Conservation (phyloP, 176 grass and related monocot species). For the Aechmea fasciata region DNA sequence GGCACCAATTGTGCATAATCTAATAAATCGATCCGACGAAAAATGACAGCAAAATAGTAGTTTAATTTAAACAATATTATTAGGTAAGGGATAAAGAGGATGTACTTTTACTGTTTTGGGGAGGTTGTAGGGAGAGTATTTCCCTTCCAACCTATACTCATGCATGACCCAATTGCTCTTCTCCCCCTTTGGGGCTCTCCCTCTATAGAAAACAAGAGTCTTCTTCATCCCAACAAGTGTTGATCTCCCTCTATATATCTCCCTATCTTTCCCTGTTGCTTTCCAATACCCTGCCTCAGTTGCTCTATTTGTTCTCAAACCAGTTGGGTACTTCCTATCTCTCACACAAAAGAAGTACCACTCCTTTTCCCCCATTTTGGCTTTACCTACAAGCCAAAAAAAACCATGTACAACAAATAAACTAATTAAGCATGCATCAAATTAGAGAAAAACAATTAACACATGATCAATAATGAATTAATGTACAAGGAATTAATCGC, state of each 20-base stretch:
- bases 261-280: conserved; percentile 73
- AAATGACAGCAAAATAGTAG: not conserved
- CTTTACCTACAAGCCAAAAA: conserved; percentile 27
- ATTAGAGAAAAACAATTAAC: not conserved
- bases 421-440: not conserved
- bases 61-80: not conserved
- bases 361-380: conserved; percentile 74
- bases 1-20: too few relatives aligned
- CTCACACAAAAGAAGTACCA: conserved; percentile 88
- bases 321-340: conserved; percentile 80
- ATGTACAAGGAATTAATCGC: too few relatives aligned
- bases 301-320: conserved; percentile 66
- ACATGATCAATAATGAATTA: not conserved
- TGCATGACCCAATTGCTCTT: conserved; percentile 82
- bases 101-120: not conserved
- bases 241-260: conserved; percentile 39
- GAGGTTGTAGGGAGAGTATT: conserved; percentile 17
- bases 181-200: conserved; percentile 71
- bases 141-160: conserved; percentile 54
- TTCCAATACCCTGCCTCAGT: conserved; percentile 77
- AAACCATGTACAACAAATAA: not conserved
- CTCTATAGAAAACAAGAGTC: conserved; percentile 90
- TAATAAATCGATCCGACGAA: too few relatives aligned
- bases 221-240: conserved; percentile 77
- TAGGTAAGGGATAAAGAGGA: not conserved